These are phyloP conservation scores for Marasmius sp. DNA, from an alignment of 1,284 basidiomycete genomes.

Conservation along the genomic window DNA sequence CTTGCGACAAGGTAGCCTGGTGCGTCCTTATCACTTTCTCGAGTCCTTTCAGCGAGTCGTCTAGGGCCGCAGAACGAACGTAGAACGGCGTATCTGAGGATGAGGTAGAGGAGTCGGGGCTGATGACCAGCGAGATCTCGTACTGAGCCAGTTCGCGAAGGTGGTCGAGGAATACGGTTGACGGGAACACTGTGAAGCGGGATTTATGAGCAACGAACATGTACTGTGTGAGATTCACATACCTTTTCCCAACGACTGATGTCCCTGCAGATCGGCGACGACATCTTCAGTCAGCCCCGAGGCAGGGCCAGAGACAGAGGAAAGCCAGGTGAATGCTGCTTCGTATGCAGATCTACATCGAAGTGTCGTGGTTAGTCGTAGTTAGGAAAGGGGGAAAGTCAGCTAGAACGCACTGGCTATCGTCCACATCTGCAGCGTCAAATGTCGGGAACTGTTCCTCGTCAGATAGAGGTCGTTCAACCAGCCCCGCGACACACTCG, in stretches of 20 bases:
- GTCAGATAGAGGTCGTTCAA: conserved; percentile 30
- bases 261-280: background rate
- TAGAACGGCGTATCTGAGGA: conserved; percentile 14
- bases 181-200: conserved; percentile 57
- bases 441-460: conserved; percentile 27
- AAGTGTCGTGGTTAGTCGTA: background rate
- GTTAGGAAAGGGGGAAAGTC: background rate
- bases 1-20: conserved; percentile 34
- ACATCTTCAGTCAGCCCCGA: conserved; percentile 14
- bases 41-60: conserved; percentile 27
- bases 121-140: conserved; percentile 26
- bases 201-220: conserved; percentile 36
- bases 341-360: background rate
- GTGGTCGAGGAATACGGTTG: conserved; percentile 49
- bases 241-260: background rate
- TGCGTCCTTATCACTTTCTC: conserved; percentile 28
- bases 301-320: background rate
- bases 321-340: background rate
- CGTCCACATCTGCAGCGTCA: conserved; percentile 15
- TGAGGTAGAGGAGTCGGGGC: conserved; percentile 10
- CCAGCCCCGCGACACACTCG: conserved; percentile 19
- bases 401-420: conserved; percentile 24
- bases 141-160: conserved; percentile 41
- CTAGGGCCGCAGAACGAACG: conserved; percentile 32
- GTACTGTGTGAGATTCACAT: background rate